Evolutionary conservation across 73 alveolate species (phyloP).

Genomic region (Halteria grandinella): DNA sequence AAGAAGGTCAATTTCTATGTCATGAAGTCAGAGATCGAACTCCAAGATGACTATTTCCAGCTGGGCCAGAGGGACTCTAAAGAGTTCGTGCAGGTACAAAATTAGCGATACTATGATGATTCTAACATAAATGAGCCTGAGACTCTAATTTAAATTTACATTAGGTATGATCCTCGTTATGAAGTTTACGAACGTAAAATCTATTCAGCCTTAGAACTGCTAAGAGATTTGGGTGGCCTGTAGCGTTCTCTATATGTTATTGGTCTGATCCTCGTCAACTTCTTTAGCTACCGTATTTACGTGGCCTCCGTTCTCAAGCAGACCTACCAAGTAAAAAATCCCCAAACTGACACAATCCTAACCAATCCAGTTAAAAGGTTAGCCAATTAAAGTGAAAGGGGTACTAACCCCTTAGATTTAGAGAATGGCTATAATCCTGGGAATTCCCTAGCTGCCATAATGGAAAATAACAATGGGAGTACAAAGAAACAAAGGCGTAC

Average conservation of each 20-base stretch:
- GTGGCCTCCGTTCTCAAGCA: slow-evolving; percentile 5
- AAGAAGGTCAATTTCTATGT: slow-evolving; percentile 30
- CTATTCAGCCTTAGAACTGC: background rate
- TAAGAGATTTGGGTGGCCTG: slow-evolving; percentile 48
- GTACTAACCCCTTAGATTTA: too few species aligned
- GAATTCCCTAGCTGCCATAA: too few species aligned
- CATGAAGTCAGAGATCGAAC: background rate
- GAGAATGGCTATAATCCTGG: too few species aligned
- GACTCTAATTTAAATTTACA: background rate
- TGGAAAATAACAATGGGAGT: too few species aligned
- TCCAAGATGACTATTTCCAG: slow-evolving; percentile 12
- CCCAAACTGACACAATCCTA: too few species aligned
- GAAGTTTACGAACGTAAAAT: slow-evolving; percentile 21
- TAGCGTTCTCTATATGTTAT: slow-evolving; percentile 8
- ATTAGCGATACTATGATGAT: slow-evolving; percentile 3
- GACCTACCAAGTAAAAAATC: slow-evolving; percentile 27
- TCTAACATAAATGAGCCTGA: background rate
- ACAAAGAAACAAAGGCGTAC: too few species aligned
- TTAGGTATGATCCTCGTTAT: slow-evolving; percentile 25
- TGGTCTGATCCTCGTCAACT: slow-evolving; percentile 24
- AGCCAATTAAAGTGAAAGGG: too few species aligned
- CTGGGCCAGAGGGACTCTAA: slow-evolving; percentile 30
- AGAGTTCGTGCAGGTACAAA: background rate
- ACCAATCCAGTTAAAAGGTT: too few species aligned
- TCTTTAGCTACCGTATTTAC: slow-evolving; percentile 6